phyloP scores from a whole-genome alignment of 179 eudicot genomes.

The Drosera spatulata region DNA sequence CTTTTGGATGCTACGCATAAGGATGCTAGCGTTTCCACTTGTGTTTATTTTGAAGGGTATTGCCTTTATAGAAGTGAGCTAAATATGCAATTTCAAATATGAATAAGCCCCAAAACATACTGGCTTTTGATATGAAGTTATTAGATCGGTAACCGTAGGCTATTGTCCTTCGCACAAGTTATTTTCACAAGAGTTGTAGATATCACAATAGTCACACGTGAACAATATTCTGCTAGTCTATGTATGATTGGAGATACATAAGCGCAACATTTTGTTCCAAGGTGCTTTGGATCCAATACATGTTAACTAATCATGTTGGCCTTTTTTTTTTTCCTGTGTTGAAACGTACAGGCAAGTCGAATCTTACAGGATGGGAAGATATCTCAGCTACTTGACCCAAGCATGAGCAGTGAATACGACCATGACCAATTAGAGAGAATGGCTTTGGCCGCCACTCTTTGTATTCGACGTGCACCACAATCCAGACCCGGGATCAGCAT shows the following conservation, averaged over 20 bases:
- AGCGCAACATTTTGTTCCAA: too few relatives aligned
- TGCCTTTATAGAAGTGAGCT: too few relatives aligned
- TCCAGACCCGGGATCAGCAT: conserved; percentile 30
- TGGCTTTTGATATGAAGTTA: too few relatives aligned
- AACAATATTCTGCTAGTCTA: too few relatives aligned
- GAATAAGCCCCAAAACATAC: too few relatives aligned
- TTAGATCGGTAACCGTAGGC: too few relatives aligned
- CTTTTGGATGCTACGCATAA: background rate
- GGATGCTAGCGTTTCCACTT: background rate
- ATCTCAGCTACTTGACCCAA: conserved; percentile 24
- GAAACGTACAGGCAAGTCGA: conserved; percentile 21
- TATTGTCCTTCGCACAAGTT: too few relatives aligned
- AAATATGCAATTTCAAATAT: too few relatives aligned
- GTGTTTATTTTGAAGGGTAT: background rate
- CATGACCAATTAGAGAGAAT: conserved; percentile 23
- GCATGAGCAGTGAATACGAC: conserved; percentile 17
- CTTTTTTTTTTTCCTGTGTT: background rate
- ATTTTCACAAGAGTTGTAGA: too few relatives aligned
- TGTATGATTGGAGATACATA: too few relatives aligned
- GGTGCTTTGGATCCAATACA: too few relatives aligned
- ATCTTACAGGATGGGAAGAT: conserved; percentile 24
- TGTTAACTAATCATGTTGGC: background rate
- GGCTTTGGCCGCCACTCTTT: conserved; percentile 39
- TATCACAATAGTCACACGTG: too few relatives aligned
- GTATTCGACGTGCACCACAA: conserved; percentile 30